Evolutionary conservation across 139 green algal species (phyloP).

Genomic region (Volvox africanus): DNA sequence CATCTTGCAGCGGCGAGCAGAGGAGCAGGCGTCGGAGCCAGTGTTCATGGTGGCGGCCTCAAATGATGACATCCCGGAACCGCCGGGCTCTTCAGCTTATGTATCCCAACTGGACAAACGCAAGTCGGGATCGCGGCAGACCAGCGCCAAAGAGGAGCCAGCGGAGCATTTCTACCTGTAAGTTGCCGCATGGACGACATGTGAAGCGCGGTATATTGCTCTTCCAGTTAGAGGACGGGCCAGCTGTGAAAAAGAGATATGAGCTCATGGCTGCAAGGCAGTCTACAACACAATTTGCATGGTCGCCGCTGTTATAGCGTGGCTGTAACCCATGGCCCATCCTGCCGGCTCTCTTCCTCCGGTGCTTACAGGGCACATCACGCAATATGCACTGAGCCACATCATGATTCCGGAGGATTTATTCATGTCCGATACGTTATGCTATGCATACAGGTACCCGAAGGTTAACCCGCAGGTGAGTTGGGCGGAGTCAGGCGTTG

Average conservation of each 20-base stretch:
- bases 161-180: slow-evolving; percentile 63
- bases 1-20: slow-evolving; percentile 36
- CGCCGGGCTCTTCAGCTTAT: background rate
- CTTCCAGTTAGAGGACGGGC: too few relatives aligned
- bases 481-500: background rate
- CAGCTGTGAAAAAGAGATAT: too few relatives aligned
- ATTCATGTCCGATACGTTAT: too few relatives aligned
- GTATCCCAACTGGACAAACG: background rate
- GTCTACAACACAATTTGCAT: too few relatives aligned
- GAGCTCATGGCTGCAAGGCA: too few relatives aligned
- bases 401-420: too few relatives aligned
- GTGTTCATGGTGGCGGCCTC: slow-evolving; percentile 20
- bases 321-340: too few relatives aligned
- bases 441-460: slow-evolving; percentile 13
- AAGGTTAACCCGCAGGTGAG: slow-evolving; percentile 54
- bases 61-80: background rate
- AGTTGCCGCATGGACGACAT: background rate
- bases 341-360: too few relatives aligned
- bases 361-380: too few relatives aligned
- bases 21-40: slow-evolving; percentile 30
- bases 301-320: too few relatives aligned
- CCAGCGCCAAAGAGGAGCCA: slow-evolving; percentile 38
- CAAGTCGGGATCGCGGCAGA: slow-evolving; percentile 27
- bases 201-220: background rate
- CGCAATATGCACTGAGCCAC: too few relatives aligned